These are phyloP conservation scores for Lentinus polychrous DNA, from an alignment of 1,284 basidiomycete genomes.

Conservation along the genomic window DNA sequence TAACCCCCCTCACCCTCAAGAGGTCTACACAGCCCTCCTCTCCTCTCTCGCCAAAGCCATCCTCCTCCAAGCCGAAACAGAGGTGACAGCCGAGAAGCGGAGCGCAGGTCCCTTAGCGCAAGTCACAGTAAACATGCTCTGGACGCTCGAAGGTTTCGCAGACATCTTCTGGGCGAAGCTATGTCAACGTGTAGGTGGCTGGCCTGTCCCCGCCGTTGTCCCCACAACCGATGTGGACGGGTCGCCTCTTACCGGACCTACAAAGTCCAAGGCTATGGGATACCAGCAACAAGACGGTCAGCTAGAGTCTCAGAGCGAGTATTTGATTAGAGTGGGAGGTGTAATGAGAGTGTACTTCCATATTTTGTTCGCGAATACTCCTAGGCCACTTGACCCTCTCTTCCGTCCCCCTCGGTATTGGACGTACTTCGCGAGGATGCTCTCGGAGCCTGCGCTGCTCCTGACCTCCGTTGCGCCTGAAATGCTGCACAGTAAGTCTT, in stretches of 20 bases:
- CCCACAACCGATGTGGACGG: slow-evolving; percentile 42
- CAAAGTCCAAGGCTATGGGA: slow-evolving; percentile 66
- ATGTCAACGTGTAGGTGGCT: slow-evolving; percentile 73
- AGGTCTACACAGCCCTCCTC: slow-evolving; percentile 71
- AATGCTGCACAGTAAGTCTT: slow-evolving; percentile 59
- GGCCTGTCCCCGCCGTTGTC: slow-evolving; percentile 54
- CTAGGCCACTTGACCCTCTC: slow-evolving; percentile 37
- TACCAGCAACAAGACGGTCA: slow-evolving; percentile 34
- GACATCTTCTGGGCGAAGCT: slow-evolving; percentile 82
- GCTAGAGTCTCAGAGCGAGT: slow-evolving; percentile 58
- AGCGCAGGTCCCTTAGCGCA: slow-evolving; percentile 81
- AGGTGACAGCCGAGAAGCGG: slow-evolving; percentile 85
- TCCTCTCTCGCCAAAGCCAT: slow-evolving; percentile 87
- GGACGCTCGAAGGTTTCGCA: slow-evolving; percentile 50
- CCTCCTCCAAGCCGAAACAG: slow-evolving; percentile 89
- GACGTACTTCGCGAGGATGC: slow-evolving; percentile 60
- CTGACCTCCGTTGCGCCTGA: slow-evolving; percentile 49
- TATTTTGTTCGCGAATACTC: slow-evolving; percentile 46
- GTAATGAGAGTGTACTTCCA: slow-evolving; percentile 87
- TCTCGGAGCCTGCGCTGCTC: slow-evolving; percentile 44
- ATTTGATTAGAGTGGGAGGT: slow-evolving; percentile 72
- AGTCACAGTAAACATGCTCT: slow-evolving; percentile 67
- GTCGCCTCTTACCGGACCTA: slow-evolving; percentile 40
- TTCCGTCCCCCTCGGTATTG: slow-evolving; percentile 62
- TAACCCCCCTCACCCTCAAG: slow-evolving; percentile 30